phyloP scores from a whole-genome alignment of 495 filamentous ascomycete species.

The Aspergillus sclerotiicarbonarius region DNA sequence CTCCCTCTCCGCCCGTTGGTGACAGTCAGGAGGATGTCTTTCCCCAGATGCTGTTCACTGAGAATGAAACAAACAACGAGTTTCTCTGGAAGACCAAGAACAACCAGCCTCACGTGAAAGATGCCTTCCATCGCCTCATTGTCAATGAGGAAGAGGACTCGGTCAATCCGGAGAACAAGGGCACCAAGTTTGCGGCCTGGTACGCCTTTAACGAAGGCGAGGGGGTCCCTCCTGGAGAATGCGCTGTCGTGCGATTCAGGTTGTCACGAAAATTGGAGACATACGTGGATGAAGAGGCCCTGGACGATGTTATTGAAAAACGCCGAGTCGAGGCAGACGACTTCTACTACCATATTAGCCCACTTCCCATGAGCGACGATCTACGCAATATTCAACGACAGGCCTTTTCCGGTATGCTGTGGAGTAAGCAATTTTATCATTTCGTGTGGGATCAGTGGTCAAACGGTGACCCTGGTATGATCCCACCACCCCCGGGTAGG shows the following conservation, averaged over 20 bases:
- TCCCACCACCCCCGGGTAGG: constrained; percentile 76
- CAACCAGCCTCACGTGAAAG: constrained; percentile 81
- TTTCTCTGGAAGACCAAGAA: constrained; percentile 75
- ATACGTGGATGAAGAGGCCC: constrained; percentile 86
- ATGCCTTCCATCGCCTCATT: constrained; percentile 88
- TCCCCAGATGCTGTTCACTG: constrained; percentile 83
- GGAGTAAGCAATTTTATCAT: constrained; percentile 95
- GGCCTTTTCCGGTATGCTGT: constrained; percentile 94
- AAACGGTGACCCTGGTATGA: constrained; percentile 71
- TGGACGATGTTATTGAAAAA: constrained; percentile 88
- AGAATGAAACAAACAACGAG: constrained; percentile 89
- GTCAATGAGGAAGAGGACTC: constrained; percentile 76
- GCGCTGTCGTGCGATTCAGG: constrained; percentile 91
- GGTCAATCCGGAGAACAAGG: constrained; percentile 74
- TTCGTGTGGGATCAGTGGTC: constrained; percentile 98
- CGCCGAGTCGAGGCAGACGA: constrained; percentile 87
- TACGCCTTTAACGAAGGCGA: constrained; percentile 86
- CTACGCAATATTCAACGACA: constrained; percentile 93
- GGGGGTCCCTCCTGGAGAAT: constrained; percentile 84
- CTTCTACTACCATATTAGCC: constrained; percentile 91
- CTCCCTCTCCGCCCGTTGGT: constrained; percentile 83
- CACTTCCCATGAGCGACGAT: constrained; percentile 91
- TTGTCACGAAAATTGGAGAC: constrained; percentile 68
- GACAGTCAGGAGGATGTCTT: constrained; percentile 75
- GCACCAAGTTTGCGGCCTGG: constrained; percentile 90